A percentile compares a stretch with the other conserved stretches of the same genome.
Conservation (phyloP, 305 asterid genomes). For the Ruellia speciosa region DNA sequence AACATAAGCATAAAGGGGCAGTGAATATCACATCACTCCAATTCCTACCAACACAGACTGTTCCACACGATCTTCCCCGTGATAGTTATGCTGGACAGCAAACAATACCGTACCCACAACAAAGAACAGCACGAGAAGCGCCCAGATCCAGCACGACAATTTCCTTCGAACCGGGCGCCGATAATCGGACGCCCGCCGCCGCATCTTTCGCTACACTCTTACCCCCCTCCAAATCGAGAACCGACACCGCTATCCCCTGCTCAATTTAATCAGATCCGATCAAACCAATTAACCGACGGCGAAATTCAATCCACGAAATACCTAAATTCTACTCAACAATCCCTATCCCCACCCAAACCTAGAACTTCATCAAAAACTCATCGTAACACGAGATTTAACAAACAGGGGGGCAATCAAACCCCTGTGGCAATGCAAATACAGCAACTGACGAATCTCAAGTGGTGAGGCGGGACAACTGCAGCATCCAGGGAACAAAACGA, state of each 20-base stretch:
- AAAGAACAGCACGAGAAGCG: conserved; percentile 34
- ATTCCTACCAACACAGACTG: conserved; percentile 38
- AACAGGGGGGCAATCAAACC: not conserved
- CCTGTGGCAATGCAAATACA: not conserved
- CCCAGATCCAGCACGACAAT: conserved; percentile 63
- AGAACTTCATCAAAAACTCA: no score
- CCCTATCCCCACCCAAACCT: no score
- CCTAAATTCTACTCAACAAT: not conserved
- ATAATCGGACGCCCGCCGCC: conserved; percentile 70
- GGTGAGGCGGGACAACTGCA: no score
- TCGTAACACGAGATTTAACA: not conserved
- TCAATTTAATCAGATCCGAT: conserved; percentile 19
- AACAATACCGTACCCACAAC: conserved; percentile 52
- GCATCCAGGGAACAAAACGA: no score
- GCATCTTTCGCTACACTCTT: conserved; percentile 34
- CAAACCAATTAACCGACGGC: not conserved
- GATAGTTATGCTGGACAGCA: conserved; percentile 45
- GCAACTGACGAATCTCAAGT: not conserved
- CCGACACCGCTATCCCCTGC: no score
- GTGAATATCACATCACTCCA: not conserved
- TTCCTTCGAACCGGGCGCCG: conserved; percentile 72
- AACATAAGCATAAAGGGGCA: no score
- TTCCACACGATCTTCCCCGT: conserved; percentile 37
- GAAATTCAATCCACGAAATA: no score
- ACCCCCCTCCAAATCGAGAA: not conserved